These are phyloP conservation scores for Leptographium procerum DNA, from an alignment of 2,329 filamentous ascomycete genomes.

Conservation along the genomic window DNA sequence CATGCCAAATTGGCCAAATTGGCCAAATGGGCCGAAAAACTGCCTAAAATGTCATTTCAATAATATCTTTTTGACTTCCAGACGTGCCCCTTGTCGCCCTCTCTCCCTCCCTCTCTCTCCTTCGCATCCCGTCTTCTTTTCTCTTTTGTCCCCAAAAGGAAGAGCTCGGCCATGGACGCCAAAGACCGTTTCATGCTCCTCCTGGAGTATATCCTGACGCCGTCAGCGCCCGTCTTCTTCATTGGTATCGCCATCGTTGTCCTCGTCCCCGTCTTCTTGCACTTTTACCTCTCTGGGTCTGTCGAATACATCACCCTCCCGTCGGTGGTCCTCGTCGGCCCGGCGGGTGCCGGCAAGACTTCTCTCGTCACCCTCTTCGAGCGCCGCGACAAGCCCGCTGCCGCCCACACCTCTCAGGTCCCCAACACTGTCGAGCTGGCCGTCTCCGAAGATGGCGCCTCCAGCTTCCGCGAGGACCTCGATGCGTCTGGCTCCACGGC, in stretches of 20 bases:
- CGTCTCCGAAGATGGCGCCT: slow-evolving; percentile 33
- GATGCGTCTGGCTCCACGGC: slow-evolving; percentile 43
- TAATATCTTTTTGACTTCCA: no score
- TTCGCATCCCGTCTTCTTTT: neutral
- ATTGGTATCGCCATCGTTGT: slow-evolving; percentile 62
- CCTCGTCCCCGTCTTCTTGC: slow-evolving; percentile 64
- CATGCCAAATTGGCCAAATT: neutral
- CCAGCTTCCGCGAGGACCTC: slow-evolving; percentile 41
- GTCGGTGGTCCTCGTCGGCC: slow-evolving; percentile 70
- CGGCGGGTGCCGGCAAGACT: slow-evolving; percentile 78
- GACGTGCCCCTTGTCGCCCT: no score
- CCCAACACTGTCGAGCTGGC: slow-evolving; percentile 43
- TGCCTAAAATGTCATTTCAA: neutral
- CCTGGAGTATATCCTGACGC: slow-evolving; percentile 44
- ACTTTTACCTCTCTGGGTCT: slow-evolving; percentile 59
- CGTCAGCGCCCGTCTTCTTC: slow-evolving; percentile 50
- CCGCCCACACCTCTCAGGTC: slow-evolving; percentile 45
- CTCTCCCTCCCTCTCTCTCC: neutral
- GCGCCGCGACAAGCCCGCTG: slow-evolving; percentile 32
- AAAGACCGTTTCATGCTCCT: slow-evolving; percentile 19
- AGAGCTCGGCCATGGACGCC: slow-evolving; percentile 12
- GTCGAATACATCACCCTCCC: slow-evolving; percentile 58
- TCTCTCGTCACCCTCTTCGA: slow-evolving; percentile 67
- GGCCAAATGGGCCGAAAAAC: neutral
- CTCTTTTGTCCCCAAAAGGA: neutral